Base-by-base conservation (phyloP, 768 basidiomycete genomes). In the Cubamyces sp. region DNA sequence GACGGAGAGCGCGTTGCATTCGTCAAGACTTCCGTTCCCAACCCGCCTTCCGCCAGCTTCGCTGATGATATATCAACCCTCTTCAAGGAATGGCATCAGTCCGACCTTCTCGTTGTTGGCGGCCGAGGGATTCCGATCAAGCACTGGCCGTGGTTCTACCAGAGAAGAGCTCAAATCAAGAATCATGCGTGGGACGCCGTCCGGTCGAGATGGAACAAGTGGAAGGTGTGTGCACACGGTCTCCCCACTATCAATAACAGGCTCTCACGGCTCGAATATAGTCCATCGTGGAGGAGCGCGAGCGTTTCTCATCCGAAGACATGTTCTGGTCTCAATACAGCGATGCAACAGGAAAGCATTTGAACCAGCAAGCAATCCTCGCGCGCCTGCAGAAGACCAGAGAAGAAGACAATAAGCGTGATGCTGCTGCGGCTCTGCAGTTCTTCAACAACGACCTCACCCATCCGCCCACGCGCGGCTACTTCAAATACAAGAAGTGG, bases 71-170 rank as follows among this genome's bases (percentile, higher is more conserved):
- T 70, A 14, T 19, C 57, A 5, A 5, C n/a, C 14, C 63, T 70
- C 18, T 70, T 65, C 52, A 18, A 26, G 0, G 43, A 69, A 21
- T 71, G 68, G 70, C 39, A 69, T 25, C 2, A 25, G 8, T 68
- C 70, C 0, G 28, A 41, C 16, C 45, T 63, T 6, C 62, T 70
- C 8, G 40, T 47, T 8, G 25, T 68, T 21, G 45, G 43, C 25
- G 66, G 64, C 3, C 51, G 25, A 4, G 61, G 63, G 1, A 65
- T 69, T 1, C 63, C 66, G 0, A 19, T 71, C 52, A 64, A 67
- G 26, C 57, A 66, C 56, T 70, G 68, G 70, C 50, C 34, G 0
- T 37, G 39, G 34, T 48, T 70, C 54, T 69, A 65, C 58, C 64
- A 66, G 57, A 68, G 64, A 41, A 42, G 47, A 0, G 34, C 4